These are phyloP conservation scores for Scedosporium aurantiacum DNA, from an alignment of 2,329 filamentous ascomycete genomes.

Conservation along the genomic window DNA sequence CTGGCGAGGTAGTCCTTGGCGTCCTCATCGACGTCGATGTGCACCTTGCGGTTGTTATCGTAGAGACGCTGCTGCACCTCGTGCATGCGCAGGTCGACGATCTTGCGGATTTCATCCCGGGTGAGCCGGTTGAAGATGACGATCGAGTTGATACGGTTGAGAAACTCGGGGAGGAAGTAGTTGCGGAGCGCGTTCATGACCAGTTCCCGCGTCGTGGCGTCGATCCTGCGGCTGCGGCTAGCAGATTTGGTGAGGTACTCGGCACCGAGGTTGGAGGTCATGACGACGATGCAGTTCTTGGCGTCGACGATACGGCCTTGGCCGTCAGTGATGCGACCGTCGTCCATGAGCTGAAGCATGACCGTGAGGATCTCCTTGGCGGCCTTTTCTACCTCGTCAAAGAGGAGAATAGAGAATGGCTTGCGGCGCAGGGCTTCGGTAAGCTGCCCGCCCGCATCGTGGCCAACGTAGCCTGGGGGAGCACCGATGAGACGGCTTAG, in stretches of 20 bases:
- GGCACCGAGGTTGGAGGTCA: constrained; percentile 95
- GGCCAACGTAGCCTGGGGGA: constrained; percentile 91
- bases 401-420: constrained; percentile 94
- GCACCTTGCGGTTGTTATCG: constrained; percentile 73
- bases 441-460: constrained; percentile 90
- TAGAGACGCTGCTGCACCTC: constrained; percentile 91
- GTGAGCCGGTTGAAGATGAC: constrained; percentile 99
- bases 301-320: constrained; percentile 93
- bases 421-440: constrained; percentile 89
- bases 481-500: constrained; percentile 96
- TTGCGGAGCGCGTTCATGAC: constrained; percentile 85
- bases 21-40: constrained; percentile 69
- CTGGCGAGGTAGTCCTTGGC: constrained; percentile 89
- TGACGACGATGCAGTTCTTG: constrained; percentile 96
- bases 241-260: constrained; percentile 80
- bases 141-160: constrained; percentile 91
- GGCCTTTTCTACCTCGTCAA: constrained; percentile 97
- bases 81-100: constrained; percentile 76
- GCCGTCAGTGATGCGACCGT: constrained; percentile 94
- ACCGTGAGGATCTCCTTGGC: constrained; percentile 96
- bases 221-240: constrained; percentile 71
- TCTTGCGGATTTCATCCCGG: constrained; percentile 79
- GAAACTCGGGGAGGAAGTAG: constrained; percentile 97
- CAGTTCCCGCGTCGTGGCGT: constrained; percentile 72
- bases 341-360: constrained; percentile 97